phyloP scores from a whole-genome alignment of 176 grass and related monocot species.

The Rhipidocladum racemiflorum region DNA sequence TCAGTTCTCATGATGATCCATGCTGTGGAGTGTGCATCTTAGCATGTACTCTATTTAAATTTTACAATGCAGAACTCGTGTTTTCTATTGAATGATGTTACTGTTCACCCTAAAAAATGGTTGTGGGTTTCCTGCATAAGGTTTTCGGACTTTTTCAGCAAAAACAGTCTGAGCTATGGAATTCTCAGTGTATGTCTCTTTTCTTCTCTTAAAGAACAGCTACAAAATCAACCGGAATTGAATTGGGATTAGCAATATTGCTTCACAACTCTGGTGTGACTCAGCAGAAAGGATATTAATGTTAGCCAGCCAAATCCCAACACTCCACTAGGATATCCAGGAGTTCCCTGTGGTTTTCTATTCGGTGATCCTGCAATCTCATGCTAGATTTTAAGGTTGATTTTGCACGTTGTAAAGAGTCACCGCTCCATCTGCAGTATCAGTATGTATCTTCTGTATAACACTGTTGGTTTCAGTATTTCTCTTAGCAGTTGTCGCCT shows the following conservation, averaged over 20 bases:
- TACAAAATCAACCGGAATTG: neutral
- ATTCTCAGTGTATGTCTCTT: neutral
- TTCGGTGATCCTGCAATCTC: neutral
- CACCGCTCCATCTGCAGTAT: neutral
- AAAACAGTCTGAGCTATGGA: neutral
- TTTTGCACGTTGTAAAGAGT: neutral
- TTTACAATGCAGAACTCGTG: neutral
- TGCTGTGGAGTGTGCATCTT: neutral
- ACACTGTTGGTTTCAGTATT: neutral
- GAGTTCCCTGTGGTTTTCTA: neutral
- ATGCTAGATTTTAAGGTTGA: neutral
- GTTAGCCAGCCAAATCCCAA: neutral
- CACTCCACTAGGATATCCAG: neutral
- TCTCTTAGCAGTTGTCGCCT: neutral
- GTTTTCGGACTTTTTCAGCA: neutral
- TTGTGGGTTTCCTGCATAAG: neutral
- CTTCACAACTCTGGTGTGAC: neutral
- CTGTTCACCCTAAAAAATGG: neutral
- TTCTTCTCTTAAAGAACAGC: neutral
- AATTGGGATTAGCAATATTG: neutral
- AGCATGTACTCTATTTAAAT: neutral
- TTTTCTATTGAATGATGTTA: neutral
- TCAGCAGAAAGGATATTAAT: neutral
- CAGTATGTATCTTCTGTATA: neutral
- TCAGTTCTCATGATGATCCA: neutral